Evolutionary conservation across 1,284 basidiomycete species (phyloP).

Genomic region (Ganoderma lingzhi): DNA sequence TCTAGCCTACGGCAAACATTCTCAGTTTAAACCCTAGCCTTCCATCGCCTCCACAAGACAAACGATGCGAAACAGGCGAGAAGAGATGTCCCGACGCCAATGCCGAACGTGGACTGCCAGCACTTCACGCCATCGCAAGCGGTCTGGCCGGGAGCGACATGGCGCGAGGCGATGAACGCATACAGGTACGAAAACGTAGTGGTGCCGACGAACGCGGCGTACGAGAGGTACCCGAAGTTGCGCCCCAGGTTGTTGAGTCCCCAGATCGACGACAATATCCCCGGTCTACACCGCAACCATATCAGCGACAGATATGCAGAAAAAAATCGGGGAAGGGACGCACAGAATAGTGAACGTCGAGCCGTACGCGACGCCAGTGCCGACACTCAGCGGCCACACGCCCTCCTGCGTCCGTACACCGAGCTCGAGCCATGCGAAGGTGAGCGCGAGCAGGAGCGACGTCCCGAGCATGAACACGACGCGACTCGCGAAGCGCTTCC

Average conservation of each 20-base stretch:
- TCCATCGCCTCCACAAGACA: slow-evolving; percentile 71
- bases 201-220: slow-evolving; percentile 77
- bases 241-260: slow-evolving; percentile 72
- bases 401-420: slow-evolving; percentile 55
- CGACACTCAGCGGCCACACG: slow-evolving; percentile 70
- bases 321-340: slow-evolving; percentile 39
- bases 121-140: slow-evolving; percentile 67
- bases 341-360: slow-evolving; percentile 73
- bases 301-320: background rate
- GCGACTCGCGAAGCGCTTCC: slow-evolving; percentile 66
- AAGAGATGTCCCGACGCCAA: slow-evolving; percentile 52
- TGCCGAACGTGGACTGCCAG: slow-evolving; percentile 71
- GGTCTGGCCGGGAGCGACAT: slow-evolving; percentile 47
- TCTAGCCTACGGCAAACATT: background rate
- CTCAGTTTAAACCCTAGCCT: slow-evolving; percentile 47
- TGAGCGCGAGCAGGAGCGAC: slow-evolving; percentile 53
- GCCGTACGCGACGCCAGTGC: slow-evolving; percentile 74
- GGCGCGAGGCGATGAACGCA: slow-evolving; percentile 66
- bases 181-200: slow-evolving; percentile 80
- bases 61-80: slow-evolving; percentile 53
- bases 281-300: slow-evolving; percentile 55
- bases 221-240: slow-evolving; percentile 78
- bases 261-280: slow-evolving; percentile 75
- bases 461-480: slow-evolving; percentile 63
- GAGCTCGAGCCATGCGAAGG: slow-evolving; percentile 62